Evolutionary conservation across 495 filamentous ascomycete genomes (phyloP), one percentile per base, ranked within the genome.

Genomic region (Jackrogersella multiformis): DNA sequence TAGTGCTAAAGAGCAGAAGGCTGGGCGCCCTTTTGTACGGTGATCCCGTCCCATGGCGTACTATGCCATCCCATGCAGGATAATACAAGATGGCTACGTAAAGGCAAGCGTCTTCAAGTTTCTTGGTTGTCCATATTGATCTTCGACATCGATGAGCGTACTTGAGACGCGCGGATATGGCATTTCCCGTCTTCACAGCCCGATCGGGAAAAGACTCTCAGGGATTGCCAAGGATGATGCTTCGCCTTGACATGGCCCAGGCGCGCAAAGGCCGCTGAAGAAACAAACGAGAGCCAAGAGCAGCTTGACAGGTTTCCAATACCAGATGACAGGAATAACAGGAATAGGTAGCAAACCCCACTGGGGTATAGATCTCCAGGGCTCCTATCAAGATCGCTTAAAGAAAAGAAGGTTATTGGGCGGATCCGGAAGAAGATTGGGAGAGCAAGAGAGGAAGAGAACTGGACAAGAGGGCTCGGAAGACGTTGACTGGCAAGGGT

Each of bases 271-370:
- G 41, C 42, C 32, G 28, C 32, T 23, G 36, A 64, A 64, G 66
- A 64, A 65, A 64, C 55, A 69, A 65, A 69, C 56, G 34, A 52
- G 9, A 51, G 39, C 32, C 45, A 46, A 46, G 42, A 44, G 18
- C 12, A 21, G 7, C 41, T 10, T 21, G 41, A 21, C 21, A 2
- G 13, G 20, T 44, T 26, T 54, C n/a, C n/a, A 36, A 55, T 63
- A 30, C 66, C 49, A 60, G 60, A 69, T 64, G 48, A 64, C 60
- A 69, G 60, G 66, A 64, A 69, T 38, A 56, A 64, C 60, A 69
- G 60, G 66, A 64, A 69, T 38, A 56, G 41, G 0, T n/a, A 30
- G 21, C 18, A n/a, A n/a, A 13, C 44, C 51, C 61, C 44, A 45
- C 42, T 38, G 23, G 61, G 55, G 44, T 8, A 56, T 44, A 46